Conservation (phyloP, 495 filamentous ascomycete species). For the Antarctomyces pellizariae region DNA sequence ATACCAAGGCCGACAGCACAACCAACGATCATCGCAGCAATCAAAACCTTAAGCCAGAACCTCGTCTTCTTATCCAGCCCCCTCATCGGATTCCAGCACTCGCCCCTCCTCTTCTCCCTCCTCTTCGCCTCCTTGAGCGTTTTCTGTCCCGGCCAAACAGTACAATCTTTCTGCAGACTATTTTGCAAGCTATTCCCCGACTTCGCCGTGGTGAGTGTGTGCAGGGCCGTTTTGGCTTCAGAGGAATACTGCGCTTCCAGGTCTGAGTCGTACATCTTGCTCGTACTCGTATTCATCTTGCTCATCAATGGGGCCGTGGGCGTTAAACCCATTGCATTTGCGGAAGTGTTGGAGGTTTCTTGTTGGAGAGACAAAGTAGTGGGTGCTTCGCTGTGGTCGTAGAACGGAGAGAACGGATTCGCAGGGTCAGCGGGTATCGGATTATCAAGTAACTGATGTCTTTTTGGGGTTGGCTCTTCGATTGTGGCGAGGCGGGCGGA, state of each 20-base stretch:
- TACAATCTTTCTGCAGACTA: constrained; percentile 14
- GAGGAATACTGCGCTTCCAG: constrained; percentile 12
- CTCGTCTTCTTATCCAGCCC: constrained; percentile 25
- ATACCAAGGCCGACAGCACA: constrained; percentile 35
- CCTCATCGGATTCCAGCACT: constrained; percentile 18
- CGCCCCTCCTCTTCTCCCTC: constrained; percentile 13
- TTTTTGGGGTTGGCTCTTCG: no score
- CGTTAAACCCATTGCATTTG: no score
- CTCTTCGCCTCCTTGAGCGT: constrained; percentile 6
- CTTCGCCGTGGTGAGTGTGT: constrained; percentile 8
- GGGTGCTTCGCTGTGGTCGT: constrained; percentile 30
- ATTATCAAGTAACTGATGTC: no score
- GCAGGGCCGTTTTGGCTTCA: constrained; percentile 7
- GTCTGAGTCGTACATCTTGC: constrained; percentile 15
- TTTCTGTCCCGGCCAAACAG: constrained; percentile 18
- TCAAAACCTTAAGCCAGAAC: constrained; percentile 24
- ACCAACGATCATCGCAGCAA: constrained; percentile 32
- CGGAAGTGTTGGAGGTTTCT: no score
- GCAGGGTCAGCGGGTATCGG: no score
- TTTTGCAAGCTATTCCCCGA: constrained; percentile 10
- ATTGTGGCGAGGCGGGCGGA: no score
- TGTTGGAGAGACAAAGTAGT: no score
- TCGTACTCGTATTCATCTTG: constrained; percentile 18
- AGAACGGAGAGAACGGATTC: constrained; percentile 39
- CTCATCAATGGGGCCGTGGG: constrained; percentile 25